A percentile compares a stretch with the other conserved stretches of the same genome.
Evolutionary conservation across 768 basidiomycete species (phyloP).

Genomic region (Omphalotus guepiniiformis): DNA sequence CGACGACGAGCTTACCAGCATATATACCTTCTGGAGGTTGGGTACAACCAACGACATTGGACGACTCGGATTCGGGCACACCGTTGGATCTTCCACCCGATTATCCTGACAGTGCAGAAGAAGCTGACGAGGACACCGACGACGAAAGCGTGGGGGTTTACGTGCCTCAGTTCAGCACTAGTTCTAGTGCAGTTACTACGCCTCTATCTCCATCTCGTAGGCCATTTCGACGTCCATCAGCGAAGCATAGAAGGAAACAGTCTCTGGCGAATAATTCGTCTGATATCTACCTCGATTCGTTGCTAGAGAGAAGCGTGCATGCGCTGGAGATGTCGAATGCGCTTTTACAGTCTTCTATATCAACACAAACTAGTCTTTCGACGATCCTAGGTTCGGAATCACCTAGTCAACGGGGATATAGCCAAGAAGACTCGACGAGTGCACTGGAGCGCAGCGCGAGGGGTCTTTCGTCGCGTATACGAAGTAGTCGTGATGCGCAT

Average conservation of each 20-base stretch:
- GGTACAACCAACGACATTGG: conserved; percentile 14
- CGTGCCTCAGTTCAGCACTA: conserved; percentile 19
- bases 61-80: conserved; percentile 18
- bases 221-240: too few relatives aligned
- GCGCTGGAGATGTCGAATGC: conserved; percentile 85
- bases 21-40: conserved; percentile 41
- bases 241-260: conserved; percentile 3
- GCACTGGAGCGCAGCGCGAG: conserved; percentile 41
- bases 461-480: conserved; percentile 49
- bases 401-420: conserved; percentile 39
- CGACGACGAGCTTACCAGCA: conserved; percentile 59
- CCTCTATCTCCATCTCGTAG: too few relatives aligned
- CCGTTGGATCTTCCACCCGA: conserved; percentile 66
- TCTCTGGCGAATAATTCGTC: conserved; percentile 7
- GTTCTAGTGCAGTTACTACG: too few relatives aligned
- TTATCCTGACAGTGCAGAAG: conserved; percentile 74
- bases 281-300: conserved; percentile 68
- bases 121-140: conserved; percentile 69
- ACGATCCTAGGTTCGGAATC: conserved; percentile 7
- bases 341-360: conserved; percentile 70
- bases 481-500: conserved; percentile 38
- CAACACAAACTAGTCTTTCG: conserved; percentile 56
- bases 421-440: conserved; percentile 43
- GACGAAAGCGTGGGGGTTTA: conserved; percentile 27
- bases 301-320: conserved; percentile 78